Evolutionary conservation across 148 eudicot species (phyloP), one percentile per base, ranked within the genome.

Genomic region (Linanthus parryae): DNA sequence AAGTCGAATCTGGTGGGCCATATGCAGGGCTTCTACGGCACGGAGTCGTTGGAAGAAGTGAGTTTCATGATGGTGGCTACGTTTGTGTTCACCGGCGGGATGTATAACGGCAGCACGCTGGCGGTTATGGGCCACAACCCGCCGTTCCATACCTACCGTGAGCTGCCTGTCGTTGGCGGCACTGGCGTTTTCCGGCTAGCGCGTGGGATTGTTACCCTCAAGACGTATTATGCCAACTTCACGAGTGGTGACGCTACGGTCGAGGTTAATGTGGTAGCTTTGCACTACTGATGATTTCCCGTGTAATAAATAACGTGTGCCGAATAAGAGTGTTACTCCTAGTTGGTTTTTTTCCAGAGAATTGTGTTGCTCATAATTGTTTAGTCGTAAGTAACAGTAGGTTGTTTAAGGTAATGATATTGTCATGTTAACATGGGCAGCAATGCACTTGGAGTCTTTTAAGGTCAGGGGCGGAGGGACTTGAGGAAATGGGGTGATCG

Each of bases 91-190:
- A 48, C 53, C 0, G 21, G 33, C 17, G 37, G 53, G 12, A 2
- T 3, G 21, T 25, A 48, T 26, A 48, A 48, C 6, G 53, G 53
- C 17, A 48, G 53, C 21, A 7, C 36, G 2, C 37, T 48, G 11
- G 16, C 22, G 10, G 20, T 48, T 6, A 0, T 29, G 2, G 53
- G 53, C 11, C 8, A 13, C 36, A 48, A 48, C 36, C 36, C 53
- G 7, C 15, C 36, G 3, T 4, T 18, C 5, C 31, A 48, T 15
- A 8, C 19, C 36, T 48, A 48, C 37, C 53, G 53, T n/a, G 36
- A 48, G 11, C 27, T 48, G 53, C 17, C 53, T n/a, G 20, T 48
- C 2, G 53, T 48, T 26, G 53, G 53, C 27, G 53, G 53, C 7
- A 27, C 53, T 4, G 53, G 53, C 0, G 36, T 48, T 5, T 48